Base-by-base conservation (phyloP, 1,284 basidiomycete genomes). In the Caloboletus inedulis region DNA sequence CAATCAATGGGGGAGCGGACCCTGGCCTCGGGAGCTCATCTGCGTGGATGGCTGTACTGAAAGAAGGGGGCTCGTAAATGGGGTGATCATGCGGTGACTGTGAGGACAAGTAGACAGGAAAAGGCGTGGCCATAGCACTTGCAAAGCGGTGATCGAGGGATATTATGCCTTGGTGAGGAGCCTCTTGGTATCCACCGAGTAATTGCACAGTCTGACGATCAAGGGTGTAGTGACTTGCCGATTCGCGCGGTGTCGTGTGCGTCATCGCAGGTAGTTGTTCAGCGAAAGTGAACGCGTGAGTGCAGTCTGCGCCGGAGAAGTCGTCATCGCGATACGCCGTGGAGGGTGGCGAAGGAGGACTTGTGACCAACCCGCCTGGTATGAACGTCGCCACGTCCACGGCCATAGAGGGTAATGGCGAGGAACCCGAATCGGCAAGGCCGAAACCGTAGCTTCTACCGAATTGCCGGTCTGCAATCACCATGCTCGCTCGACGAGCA, bases 81-180 rank as follows among this genome's bases (percentile, higher is more conserved):
- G 61, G 47, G 53, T 64, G 59, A 62, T 68, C 63, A 37, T 58
- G 66, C 52, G 59, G 59, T 51, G 64, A 67, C 58, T 67, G 66
- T 62, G 61, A 65, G 61, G 66, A 64, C 45, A 60, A 49, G 63
- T 53, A 64, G 61, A 54, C 56, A 66, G 64, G 65, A 43, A 61
- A 62, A 56, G 63, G 67, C 66, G 65, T 69, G 64, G 64, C 50
- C 52, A 62, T 47, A n/a, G 21, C 48, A 54, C 55, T 42, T 49
- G 62, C 50, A 47, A 48, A 68, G 27, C 53, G 57, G 52, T 54
- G 63, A 69, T 68, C 64, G 53, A 64, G 52, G 40, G 60, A 42
- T 12, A 58, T 47, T 33, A 57, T 61, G n/a, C 37, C 41, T 50
- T 47, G 56, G 48, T 54, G 57, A 64, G 47, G 34, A 40, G 44